Evolutionary conservation across 495 filamentous ascomycete species (phyloP), one percentile per base, ranked within the genome.

Genomic region (Xylaria acuta): DNA sequence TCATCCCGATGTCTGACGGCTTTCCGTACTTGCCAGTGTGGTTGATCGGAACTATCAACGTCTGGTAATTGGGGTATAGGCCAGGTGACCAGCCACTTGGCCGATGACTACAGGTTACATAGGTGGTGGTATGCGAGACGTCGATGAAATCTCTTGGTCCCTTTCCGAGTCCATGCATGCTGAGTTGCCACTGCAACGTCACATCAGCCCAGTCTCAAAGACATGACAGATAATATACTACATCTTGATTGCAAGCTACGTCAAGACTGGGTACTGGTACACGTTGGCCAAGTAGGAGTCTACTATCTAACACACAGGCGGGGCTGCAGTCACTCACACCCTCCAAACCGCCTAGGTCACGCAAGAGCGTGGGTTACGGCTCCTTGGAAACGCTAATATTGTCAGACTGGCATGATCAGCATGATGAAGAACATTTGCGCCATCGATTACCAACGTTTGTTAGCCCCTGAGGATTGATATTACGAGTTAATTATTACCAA

Each of bases 131-230:
- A n/a, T 54, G 49, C 43, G 41, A 30, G 49, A 25, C 65, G 3
- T 56, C 16, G 49, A 67, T 34, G 9, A 27, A 45, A 36, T 27
- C 20, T 25, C 22, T 43, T 22, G 22, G 34, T 22, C 7, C 14
- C 11, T 3, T 54, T 20, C 36, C 65, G 36, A 67, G n/a, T 34
- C 40, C 32, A 38, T 67, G 47, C n/a, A 22, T 0, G 27, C 1
- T 43, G 20, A 2, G n/a, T n/a, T 67, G 36, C 22, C 22, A 56
- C 8, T 56, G 65, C 49, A 56, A 67, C 47, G 49, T 67, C 65
- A 67, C 47, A 49, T 9, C 22, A 45, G 64, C 49, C 34, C 18
- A 14, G 20, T 53, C 43, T 56, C 3, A 36, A 22, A 36, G 32
- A 67, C 32, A 40, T 34, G 14, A 20, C 27, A 32, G 22, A 25